phyloP scores from a whole-genome alignment of 208 protist genomes.

The Acanthamoeba sp. region DNA sequence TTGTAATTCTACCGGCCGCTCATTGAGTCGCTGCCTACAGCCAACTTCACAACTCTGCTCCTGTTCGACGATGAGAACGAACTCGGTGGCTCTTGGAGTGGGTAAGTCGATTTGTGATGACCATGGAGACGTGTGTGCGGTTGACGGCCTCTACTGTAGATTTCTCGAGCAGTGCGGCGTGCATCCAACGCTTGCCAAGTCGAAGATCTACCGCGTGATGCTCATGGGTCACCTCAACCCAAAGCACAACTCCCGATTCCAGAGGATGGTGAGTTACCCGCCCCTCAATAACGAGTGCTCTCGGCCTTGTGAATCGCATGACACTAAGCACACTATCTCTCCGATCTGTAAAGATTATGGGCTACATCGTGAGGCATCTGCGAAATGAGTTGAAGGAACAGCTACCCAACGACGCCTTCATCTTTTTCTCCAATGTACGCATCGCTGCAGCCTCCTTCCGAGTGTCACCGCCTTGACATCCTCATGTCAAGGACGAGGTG shows the following conservation, averaged over 20 bases:
- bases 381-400: neutral
- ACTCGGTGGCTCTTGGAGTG: neutral
- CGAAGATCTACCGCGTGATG: neutral
- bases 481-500: neutral
- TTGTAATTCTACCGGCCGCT: too few relatives aligned
- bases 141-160: neutral
- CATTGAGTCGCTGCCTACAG: too few relatives aligned
- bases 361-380: neutral
- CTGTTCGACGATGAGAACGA: conserved; percentile 18
- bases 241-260: neutral
- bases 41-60: neutral
- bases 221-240: neutral
- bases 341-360: neutral
- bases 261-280: neutral
- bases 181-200: neutral
- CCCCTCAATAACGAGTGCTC: neutral
- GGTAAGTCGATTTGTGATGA: neutral
- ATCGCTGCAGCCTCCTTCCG: neutral
- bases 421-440: conserved; percentile 8
- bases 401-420: neutral
- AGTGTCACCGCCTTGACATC: neutral
- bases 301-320: neutral
- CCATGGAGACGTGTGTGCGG: too few relatives aligned
- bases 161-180: neutral
- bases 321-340: too few relatives aligned